These are phyloP conservation scores for Przewalskia tangutica DNA, from an alignment of 257 asterid genomes.

Conservation along the genomic window DNA sequence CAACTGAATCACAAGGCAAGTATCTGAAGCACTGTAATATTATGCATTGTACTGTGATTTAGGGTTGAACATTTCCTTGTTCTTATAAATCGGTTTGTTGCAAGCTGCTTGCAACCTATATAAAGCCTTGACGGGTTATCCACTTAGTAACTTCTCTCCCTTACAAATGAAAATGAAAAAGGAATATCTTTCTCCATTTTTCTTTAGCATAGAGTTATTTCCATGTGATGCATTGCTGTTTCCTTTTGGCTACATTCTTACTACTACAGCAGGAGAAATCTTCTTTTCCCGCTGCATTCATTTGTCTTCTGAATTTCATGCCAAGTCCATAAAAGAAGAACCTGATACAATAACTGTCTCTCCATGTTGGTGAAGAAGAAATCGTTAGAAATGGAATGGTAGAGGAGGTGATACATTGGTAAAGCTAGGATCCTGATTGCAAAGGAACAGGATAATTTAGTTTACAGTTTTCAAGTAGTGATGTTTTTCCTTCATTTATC, in stretches of 20 bases:
- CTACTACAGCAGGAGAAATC: background rate
- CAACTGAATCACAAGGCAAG: conserved; percentile 82
- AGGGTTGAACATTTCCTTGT: background rate
- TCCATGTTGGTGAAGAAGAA: background rate
- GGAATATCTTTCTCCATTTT: background rate
- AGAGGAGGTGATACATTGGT: background rate
- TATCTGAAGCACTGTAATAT: background rate
- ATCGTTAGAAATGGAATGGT: background rate
- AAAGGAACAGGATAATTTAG: background rate
- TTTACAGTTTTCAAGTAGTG: too few relatives aligned
- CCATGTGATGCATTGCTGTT: background rate
- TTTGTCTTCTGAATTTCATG: background rate
- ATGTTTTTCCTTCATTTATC: too few relatives aligned
- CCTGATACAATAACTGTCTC: background rate
- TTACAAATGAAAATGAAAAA: background rate
- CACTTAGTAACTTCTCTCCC: conserved; percentile 4
- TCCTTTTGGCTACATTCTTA: background rate
- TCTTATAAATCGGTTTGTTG: background rate
- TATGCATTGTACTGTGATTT: background rate
- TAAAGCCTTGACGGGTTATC: background rate
- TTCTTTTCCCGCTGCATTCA: background rate
- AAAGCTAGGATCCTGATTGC: background rate
- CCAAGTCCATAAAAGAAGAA: background rate
- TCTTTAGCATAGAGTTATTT: background rate
- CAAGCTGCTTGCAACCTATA: background rate